These are phyloP conservation scores for Trypanosoma conorhini DNA, from an alignment of 208 protist species.

Conservation along the genomic window DNA sequence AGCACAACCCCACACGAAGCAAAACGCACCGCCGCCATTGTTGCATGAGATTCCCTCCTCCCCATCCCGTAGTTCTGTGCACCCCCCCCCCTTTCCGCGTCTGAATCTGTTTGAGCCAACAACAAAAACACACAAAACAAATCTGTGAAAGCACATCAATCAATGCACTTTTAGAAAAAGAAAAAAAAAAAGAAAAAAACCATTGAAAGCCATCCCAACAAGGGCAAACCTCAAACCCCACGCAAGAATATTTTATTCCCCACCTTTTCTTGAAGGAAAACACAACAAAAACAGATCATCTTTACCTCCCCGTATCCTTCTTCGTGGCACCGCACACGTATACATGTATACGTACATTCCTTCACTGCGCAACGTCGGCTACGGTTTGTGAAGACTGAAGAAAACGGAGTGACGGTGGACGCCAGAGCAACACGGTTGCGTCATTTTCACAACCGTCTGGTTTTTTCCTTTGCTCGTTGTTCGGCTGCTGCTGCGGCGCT, in stretches of 20 bases:
- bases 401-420: constrained; percentile 37
- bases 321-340: background rate
- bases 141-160: background rate
- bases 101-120: background rate
- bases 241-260: background rate
- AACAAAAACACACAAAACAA: constrained; percentile 1
- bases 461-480: background rate
- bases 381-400: constrained; percentile 7
- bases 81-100: background rate
- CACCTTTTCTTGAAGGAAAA: background rate
- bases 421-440: constrained; percentile 27
- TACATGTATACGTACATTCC: background rate
- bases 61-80: background rate
- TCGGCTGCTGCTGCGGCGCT: background rate
- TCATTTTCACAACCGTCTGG: background rate
- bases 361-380: background rate
- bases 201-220: background rate
- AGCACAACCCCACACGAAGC: background rate
- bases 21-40: background rate
- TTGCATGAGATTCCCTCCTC: background rate
- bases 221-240: background rate
- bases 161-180: background rate
- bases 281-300: background rate
- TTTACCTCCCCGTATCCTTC: background rate
- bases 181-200: background rate